Percentiles rank a stretch among this genome's conserved stretches.
These are phyloP conservation scores for Colletotrichum navitas DNA, from an alignment of 2,329 filamentous ascomycete genomes.

Conservation along the genomic window DNA sequence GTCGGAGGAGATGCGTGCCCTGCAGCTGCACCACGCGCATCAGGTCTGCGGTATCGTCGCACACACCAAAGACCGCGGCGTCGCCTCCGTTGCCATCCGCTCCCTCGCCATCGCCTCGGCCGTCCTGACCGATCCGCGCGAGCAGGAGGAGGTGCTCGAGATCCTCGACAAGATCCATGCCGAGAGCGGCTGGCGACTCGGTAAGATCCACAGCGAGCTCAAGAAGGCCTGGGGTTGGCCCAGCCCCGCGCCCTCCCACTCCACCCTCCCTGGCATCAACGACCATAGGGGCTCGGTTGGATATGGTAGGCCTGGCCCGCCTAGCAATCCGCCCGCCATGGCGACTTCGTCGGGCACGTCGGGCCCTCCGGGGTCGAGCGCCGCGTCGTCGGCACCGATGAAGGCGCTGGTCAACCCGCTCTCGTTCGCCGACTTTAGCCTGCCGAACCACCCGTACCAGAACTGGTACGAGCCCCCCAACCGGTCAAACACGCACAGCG, in stretches of 20 bases:
- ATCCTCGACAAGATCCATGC: conserved; percentile 82
- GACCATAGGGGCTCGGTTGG: conserved; percentile 32
- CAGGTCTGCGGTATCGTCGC: conserved; percentile 92
- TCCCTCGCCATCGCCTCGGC: conserved; percentile 83
- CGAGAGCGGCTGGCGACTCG: conserved; percentile 84
- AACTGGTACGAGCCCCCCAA: conserved; percentile 83
- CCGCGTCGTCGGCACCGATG: conserved; percentile 46
- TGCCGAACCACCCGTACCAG: conserved; percentile 85
- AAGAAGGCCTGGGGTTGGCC: conserved; percentile 83
- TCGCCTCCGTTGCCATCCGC: conserved; percentile 83
- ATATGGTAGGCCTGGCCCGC: conserved; percentile 9
- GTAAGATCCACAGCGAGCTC: conserved; percentile 78
- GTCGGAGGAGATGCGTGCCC: conserved; percentile 75
- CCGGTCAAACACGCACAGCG: conserved; percentile 46
- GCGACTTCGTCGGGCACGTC: conserved; percentile 41
- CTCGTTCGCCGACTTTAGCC: conserved; percentile 79
- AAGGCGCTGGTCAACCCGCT: conserved; percentile 74
- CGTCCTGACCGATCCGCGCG: conserved; percentile 74
- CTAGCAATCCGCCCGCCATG: conserved; percentile 34
- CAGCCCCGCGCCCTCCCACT: conserved; percentile 11
- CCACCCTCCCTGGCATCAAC: conserved; percentile 3
- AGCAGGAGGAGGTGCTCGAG: conserved; percentile 84
- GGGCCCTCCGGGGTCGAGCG: conserved; percentile 46
- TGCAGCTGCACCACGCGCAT: conserved; percentile 81
- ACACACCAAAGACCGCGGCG: conserved; percentile 83